Evolutionary conservation across 2,329 filamentous ascomycete genomes (phyloP).

Genomic region (Trichoderma guizhouense): DNA sequence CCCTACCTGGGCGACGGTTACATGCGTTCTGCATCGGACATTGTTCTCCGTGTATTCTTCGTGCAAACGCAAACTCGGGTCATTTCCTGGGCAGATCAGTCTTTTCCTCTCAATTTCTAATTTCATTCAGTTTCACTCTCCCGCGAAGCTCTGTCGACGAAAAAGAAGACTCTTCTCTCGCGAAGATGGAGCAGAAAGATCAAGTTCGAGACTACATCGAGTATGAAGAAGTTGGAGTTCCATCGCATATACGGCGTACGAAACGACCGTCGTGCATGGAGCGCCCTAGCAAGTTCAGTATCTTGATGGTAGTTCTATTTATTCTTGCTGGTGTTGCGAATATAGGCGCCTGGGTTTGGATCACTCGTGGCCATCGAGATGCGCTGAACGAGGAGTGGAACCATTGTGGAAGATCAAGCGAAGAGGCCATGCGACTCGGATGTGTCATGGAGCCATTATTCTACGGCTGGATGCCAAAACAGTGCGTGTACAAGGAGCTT

Average conservation of each 20-base stretch:
- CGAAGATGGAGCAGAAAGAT: neutral
- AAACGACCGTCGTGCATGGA: neutral
- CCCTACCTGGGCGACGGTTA: neutral
- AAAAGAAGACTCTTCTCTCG: neutral
- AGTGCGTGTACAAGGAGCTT: neutral
- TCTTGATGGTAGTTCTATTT: neutral
- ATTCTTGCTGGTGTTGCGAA: neutral
- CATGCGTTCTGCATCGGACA: neutral
- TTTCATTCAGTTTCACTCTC: neutral
- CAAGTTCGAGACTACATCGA: neutral
- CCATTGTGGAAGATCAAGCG: neutral
- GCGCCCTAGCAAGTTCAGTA: neutral
- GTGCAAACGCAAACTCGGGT: neutral
- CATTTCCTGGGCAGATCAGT: neutral
- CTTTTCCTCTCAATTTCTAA: neutral
- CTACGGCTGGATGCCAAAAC: neutral
- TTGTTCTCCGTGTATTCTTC: neutral
- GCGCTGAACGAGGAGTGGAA: neutral
- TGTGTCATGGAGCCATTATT: constrained; percentile 1
- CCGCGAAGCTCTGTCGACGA: neutral
- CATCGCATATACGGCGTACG: neutral
- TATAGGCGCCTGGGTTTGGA: neutral
- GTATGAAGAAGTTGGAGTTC: neutral
- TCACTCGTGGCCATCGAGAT: neutral
- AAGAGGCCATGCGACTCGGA: neutral